A percentile compares a stretch with the other conserved stretches of the same genome.
Evolutionary conservation across 176 grass and related monocot genomes (phyloP).

Genomic region (Rhynchospora tenuis): DNA sequence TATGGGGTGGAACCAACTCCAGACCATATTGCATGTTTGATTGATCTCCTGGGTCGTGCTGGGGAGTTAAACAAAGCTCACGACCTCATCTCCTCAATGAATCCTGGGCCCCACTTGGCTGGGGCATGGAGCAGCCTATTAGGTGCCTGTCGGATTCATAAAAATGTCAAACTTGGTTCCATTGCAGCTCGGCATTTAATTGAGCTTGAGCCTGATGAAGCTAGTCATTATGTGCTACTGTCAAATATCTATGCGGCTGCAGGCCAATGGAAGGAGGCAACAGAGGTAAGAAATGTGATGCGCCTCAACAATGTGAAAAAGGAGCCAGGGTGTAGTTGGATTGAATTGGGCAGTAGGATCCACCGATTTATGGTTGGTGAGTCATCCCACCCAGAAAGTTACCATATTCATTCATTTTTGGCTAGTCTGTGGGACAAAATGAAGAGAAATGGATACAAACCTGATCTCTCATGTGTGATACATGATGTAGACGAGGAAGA

Average conservation of each 20-base stretch:
- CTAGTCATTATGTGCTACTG: conserved; percentile 84
- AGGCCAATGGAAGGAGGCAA: conserved; percentile 50
- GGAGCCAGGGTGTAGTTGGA: conserved; percentile 92
- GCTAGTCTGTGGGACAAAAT: conserved; percentile 66
- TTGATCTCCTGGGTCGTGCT: conserved; percentile 70
- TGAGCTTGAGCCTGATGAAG: conserved; percentile 76
- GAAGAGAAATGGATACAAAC: conserved; percentile 54
- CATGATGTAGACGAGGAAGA: conserved; percentile 64
- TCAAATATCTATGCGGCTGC: conserved; percentile 86
- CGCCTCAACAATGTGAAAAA: conserved; percentile 50
- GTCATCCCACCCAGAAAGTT: conserved; percentile 65
- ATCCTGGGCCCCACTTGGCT: conserved; percentile 35
- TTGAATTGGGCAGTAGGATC: conserved; percentile 45
- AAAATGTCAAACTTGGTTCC: conserved; percentile 51
- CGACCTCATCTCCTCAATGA: conserved; percentile 51
- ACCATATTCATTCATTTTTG: conserved; percentile 47
- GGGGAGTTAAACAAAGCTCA: conserved; percentile 63
- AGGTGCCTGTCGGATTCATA: conserved; percentile 75
- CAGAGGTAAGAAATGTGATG: conserved; percentile 55
- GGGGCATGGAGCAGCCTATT: conserved; percentile 72
- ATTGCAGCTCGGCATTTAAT: conserved; percentile 55
- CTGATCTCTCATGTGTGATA: conserved; percentile 75
- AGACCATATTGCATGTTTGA: conserved; percentile 68
- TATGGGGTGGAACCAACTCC: conserved; percentile 45
- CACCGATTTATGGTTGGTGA: conserved; percentile 74